Evolutionary conservation across 2,329 filamentous ascomycete genomes (phyloP), one percentile per base, ranked within the genome.

Genomic region (Talaromyces funiculosus): DNA sequence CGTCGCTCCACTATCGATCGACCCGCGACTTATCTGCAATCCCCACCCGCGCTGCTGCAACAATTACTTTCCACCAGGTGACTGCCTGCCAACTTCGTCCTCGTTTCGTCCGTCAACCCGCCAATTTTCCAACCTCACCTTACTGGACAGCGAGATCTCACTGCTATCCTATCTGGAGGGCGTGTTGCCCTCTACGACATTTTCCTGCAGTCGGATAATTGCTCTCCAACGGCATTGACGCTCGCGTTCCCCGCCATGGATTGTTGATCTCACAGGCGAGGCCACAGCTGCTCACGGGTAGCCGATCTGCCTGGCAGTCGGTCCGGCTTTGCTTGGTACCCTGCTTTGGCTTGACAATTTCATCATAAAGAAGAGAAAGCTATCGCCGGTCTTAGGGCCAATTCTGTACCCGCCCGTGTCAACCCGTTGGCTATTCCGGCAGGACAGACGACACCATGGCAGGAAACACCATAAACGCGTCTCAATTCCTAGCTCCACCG

Each of bases 241-340:
- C 47, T 61, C 31, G 45, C 43, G 54, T 53, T 47, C 62, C 62
- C 60, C 71, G 68, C 63, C 67, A 75, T 75, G 75, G 72, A 71
- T 69, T 64, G 67, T 73, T 75, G 70, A 75, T 74, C 66, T 65
- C 67, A 68, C 73, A 68, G 71, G 73, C 73, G 72, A 74, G 72
- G 74, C 65, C 69, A 72, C 72, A 75, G 69, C 69, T 72, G 68
- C 67, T 64, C 59, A 69, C 73, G 74, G 75, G 74, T 73, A 71
- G 67, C 73, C 72, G 73, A 71, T 75, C 75, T 76, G 75, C 75
- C 72, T 68, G 68, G 75, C 75, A 76, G 75, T 75, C 72, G 73
- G 73, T 70, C 68, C 67, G 71, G 71, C 71, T 71, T 67, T 64
- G 67, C 64, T 65, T 65, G 61, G 60, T 59, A 64, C 43, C 20